Evolutionary conservation across 2,329 filamentous ascomycete genomes (phyloP).

Genomic region (Teratosphaeria viscida): DNA sequence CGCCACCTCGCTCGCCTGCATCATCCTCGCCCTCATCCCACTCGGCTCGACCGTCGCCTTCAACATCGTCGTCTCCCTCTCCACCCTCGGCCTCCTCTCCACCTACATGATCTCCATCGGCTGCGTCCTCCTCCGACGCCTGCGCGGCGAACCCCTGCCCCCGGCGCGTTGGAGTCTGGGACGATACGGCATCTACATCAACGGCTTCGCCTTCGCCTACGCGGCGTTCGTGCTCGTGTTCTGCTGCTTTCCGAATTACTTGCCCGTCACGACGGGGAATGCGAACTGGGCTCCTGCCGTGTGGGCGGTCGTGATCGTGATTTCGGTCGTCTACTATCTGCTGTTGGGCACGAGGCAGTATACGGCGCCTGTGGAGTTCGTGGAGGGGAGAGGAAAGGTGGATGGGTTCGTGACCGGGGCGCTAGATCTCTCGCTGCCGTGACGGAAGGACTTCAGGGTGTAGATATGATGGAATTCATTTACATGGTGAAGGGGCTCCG

Average conservation of each 20-base stretch:
- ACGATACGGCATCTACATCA: conserved; percentile 11
- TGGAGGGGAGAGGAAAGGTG: conserved; percentile 15
- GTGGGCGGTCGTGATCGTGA: conserved; percentile 19
- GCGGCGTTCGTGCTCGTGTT: conserved; percentile 22
- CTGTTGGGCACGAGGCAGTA: conserved; percentile 19
- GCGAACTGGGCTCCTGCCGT: conserved; percentile 24
- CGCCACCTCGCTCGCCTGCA: conserved; percentile 16
- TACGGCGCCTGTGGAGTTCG: conserved; percentile 21
- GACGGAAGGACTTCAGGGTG: too few species aligned
- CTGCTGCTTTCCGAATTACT: conserved; percentile 20
- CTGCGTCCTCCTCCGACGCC: conserved; percentile 14
- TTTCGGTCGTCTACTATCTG: conserved; percentile 17
- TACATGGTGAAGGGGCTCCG: too few species aligned
- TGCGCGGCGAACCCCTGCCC: conserved; percentile 8
- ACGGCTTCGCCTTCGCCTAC: conserved; percentile 14
- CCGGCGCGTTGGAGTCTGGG: conserved; percentile 13
- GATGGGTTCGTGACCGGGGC: conserved; percentile 7
- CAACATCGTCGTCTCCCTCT: conserved; percentile 23
- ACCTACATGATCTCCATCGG: conserved; percentile 27
- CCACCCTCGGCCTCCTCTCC: conserved; percentile 20
- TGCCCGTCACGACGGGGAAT: conserved; percentile 15
- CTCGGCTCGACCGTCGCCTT: conserved; percentile 25
- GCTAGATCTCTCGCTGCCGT: too few species aligned
- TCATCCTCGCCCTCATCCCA: conserved; percentile 23
- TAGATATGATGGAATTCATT: too few species aligned